Percentiles rank a stretch among this genome's conserved stretches.
Conservation (phyloP, 257 asterid species). For the Linderniella brevidens region DNA sequence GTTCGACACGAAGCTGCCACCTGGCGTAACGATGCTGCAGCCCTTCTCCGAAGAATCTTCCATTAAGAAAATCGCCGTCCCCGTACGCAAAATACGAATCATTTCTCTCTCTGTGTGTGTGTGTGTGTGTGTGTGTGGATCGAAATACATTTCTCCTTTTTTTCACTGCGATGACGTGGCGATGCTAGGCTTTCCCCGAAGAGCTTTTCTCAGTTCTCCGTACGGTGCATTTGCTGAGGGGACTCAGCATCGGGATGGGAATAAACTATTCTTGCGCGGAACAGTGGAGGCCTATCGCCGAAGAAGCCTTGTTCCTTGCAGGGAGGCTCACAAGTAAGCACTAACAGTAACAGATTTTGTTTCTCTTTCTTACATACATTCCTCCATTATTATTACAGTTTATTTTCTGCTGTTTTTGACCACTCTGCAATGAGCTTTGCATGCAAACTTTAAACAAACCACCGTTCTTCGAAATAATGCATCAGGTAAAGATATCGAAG, state of each 20-base stretch:
- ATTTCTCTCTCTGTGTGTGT: not conserved
- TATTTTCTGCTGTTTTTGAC: too few species aligned
- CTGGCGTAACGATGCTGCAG: slow-evolving; percentile 80
- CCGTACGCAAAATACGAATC: slow-evolving; percentile 22
- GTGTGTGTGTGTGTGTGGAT: not conserved
- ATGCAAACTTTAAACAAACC: too few species aligned
- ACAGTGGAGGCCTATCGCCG: slow-evolving; percentile 95
- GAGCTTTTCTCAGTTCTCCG: slow-evolving; percentile 95
- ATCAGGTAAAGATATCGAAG: too few species aligned
- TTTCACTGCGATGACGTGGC: not conserved
- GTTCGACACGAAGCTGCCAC: slow-evolving; percentile 95
- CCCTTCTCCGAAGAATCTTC: slow-evolving; percentile 91
- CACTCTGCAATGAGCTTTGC: too few species aligned
- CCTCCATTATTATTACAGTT: too few species aligned
- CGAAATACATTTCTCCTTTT: not conserved
- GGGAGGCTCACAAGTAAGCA: slow-evolving; percentile 52
- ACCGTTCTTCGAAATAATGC: too few species aligned
- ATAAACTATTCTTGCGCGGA: slow-evolving; percentile 83
- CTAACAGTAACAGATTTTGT: too few species aligned
- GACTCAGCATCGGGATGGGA: slow-evolving; percentile 94
- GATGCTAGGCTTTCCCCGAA: slow-evolving; percentile 74
- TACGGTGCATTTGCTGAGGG: slow-evolving; percentile 81
- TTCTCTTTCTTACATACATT: too few species aligned
- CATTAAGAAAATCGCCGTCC: slow-evolving; percentile 62
- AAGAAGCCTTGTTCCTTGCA: slow-evolving; percentile 62